Conservation (phyloP, 306 rosid species). For the Dryas drummondii region DNA sequence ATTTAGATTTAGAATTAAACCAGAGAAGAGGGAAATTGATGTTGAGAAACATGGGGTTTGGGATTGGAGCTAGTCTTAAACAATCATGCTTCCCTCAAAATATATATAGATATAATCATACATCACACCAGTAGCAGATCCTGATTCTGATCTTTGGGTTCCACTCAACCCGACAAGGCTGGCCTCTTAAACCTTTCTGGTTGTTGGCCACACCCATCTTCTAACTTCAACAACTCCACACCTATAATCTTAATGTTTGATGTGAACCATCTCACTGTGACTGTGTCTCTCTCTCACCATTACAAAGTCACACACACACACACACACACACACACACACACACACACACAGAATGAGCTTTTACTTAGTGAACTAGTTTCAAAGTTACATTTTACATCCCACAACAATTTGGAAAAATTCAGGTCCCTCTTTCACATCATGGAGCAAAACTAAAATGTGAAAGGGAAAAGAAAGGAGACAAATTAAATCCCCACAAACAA, state of each 20-base stretch:
- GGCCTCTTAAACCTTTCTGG: slow-evolving; percentile 50
- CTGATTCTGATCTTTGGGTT: slow-evolving; percentile 89
- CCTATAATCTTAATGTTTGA: slow-evolving; percentile 41
- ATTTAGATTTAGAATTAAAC: slow-evolving; percentile 26
- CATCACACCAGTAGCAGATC: slow-evolving; percentile 68
- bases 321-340: slow-evolving; percentile 24
- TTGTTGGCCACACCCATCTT: slow-evolving; percentile 65
- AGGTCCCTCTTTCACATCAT: slow-evolving; percentile 43
- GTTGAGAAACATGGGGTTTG: slow-evolving; percentile 15
- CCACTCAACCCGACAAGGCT: slow-evolving; percentile 55
- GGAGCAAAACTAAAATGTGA: slow-evolving; percentile 53
- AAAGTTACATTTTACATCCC: slow-evolving; percentile 46
- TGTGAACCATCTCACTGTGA: slow-evolving; percentile 33
- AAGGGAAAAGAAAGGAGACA: slow-evolving; percentile 29
- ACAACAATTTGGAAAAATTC: slow-evolving; percentile 40
- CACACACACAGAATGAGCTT: slow-evolving; percentile 21
- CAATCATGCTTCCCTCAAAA: slow-evolving; percentile 35
- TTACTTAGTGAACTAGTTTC: slow-evolving; percentile 25
- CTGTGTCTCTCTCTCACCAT: slow-evolving; percentile 22
- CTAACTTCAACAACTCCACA: slow-evolving; percentile 64
- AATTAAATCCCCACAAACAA: slow-evolving; percentile 34
- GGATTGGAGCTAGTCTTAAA: slow-evolving; percentile 27
- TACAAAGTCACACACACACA: slow-evolving; percentile 21
- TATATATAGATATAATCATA: slow-evolving; percentile 51
- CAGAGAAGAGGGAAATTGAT: slow-evolving; percentile 16